phyloP scores from a whole-genome alignment of 495 filamentous ascomycete species.

The Aspergillus sclerotioniger region DNA sequence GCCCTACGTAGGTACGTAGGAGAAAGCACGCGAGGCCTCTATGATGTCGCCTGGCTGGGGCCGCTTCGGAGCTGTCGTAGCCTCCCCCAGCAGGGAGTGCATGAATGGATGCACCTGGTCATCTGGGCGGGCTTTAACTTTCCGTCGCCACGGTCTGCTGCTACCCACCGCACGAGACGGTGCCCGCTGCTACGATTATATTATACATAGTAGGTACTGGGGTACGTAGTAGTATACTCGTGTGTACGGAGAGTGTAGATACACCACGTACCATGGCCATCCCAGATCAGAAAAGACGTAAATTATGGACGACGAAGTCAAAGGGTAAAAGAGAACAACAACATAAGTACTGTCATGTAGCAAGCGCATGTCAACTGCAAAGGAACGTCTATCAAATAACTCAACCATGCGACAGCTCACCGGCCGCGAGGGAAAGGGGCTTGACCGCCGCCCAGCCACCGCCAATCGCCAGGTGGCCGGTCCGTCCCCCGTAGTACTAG shows the following conservation, averaged over 20 bases:
- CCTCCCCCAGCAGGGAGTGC: too few relatives aligned
- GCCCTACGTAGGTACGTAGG: too few relatives aligned
- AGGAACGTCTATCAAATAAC: constrained; percentile 29
- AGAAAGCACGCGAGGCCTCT: too few relatives aligned
- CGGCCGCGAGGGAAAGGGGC: not conserved
- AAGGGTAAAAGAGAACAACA: not conserved
- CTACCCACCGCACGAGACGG: not conserved
- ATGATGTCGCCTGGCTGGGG: too few relatives aligned
- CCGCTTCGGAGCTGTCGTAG: too few relatives aligned
- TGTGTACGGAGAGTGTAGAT: too few relatives aligned
- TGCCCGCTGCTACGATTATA: not conserved
- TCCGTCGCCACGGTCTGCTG: not conserved
- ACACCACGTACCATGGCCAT: too few relatives aligned
- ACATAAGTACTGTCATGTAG: constrained; percentile 9
- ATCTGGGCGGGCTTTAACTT: too few relatives aligned
- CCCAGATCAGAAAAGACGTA: too few relatives aligned
- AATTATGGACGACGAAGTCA: not conserved
- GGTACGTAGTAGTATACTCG: too few relatives aligned
- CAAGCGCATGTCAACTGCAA: constrained; percentile 16
- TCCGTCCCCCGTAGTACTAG: not conserved
- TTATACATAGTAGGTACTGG: too few relatives aligned
- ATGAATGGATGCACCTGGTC: too few relatives aligned
- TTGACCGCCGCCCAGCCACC: not conserved
- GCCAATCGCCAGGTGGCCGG: not conserved
- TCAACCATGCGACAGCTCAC: constrained; percentile 10